These are phyloP conservation scores for Aspergillus sojae DNA, from an alignment of 2,329 filamentous ascomycete species.

Conservation along the genomic window DNA sequence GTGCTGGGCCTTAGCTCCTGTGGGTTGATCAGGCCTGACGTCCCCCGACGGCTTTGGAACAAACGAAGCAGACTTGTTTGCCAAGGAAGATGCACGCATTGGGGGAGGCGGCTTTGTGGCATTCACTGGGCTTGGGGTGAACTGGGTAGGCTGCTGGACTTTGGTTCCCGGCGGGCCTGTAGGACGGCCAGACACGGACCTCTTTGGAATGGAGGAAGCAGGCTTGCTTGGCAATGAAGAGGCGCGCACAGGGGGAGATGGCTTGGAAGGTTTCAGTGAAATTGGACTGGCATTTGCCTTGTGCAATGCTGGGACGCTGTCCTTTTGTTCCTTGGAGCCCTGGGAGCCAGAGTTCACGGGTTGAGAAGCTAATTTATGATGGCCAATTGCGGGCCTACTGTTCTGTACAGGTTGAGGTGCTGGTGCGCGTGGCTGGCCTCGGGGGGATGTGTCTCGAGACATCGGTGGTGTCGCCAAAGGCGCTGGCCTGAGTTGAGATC, in stretches of 20 bases:
- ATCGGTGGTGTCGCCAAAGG: slow-evolving; percentile 6
- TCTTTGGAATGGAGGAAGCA: background rate
- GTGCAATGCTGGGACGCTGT: background rate
- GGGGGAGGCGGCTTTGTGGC: background rate
- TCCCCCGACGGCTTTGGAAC: background rate
- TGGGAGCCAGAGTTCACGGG: background rate
- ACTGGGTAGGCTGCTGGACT: background rate
- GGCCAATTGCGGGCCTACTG: background rate
- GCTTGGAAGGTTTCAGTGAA: background rate
- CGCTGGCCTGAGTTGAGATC: background rate
- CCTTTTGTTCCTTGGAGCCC: slow-evolving; percentile 4
- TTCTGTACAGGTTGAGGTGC: background rate
- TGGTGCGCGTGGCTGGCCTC: background rate
- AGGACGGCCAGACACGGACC: background rate
- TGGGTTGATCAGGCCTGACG: background rate
- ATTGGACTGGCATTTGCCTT: background rate
- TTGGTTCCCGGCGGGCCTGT: background rate
- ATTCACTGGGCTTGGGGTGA: background rate
- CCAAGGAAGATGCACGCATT: background rate
- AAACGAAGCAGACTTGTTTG: background rate
- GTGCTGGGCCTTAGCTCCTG: background rate
- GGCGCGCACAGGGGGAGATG: background rate
- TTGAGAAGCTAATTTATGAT: background rate
- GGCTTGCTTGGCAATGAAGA: background rate
- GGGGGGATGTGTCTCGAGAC: slow-evolving; percentile 9